Evolutionary conservation across 208 protist genomes (phyloP), one percentile per base, ranked within the genome.

Genomic region (Trypanosoma mega): DNA sequence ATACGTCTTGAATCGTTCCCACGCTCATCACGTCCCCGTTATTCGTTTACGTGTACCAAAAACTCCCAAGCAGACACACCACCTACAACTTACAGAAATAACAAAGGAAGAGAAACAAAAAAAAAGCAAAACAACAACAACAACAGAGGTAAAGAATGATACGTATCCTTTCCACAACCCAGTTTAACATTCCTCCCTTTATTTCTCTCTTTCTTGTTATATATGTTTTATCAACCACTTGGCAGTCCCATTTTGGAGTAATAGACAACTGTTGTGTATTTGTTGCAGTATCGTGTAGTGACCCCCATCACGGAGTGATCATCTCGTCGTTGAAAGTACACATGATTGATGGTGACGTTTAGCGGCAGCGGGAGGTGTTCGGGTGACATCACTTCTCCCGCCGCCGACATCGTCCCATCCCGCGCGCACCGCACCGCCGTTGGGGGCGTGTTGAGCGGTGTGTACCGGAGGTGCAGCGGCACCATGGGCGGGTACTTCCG

Each of bases 331-430:
- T 94, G 88, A 69, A 96, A 96, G 76, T 96, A 96, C 43, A 93
- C 84, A 68, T 96, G 90, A 63, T 96, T 96, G 68, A 96, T 90
- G 12, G 90, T 94, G 20, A 93, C 90, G 57, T 81, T 92, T 39
- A 93, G 80, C 9, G 90, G 90, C 33, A 93, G 67, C 18, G 90
- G 90, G 29, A 96, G 80, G 62, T 93, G 73, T 71, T 92, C 88
- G 4, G 85, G 80, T 1, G 63, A 29, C 58, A 82, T 72, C 24
- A 82, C 74, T 30, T 70, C 68, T 31, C 47, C 63, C 48, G 82
- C 74, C 21, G 80, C 61, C 8, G 65, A 68, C 65, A 90, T 66
- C 16, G 74, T 56, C 11, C 83, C 82, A 43, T 90, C 81, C 8
- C 63, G 71, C 41, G 72, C 66, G 64, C 84, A 90, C 34, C 84